Evolutionary conservation across 257 asterid species (phyloP).

Genomic region (Solanum pinnatisectum): DNA sequence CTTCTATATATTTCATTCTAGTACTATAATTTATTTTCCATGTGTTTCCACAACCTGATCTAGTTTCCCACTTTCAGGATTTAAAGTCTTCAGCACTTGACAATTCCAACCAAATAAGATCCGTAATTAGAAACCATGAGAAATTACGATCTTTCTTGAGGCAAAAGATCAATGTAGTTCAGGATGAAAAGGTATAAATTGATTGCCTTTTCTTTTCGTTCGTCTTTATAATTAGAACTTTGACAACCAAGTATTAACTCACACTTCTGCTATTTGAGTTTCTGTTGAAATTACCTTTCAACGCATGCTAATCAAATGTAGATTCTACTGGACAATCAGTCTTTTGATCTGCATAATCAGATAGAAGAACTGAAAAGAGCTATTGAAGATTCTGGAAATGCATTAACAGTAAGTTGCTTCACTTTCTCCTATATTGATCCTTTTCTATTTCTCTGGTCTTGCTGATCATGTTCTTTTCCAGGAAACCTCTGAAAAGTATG

Average conservation of each 20-base stretch:
- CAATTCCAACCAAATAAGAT: constrained; percentile 36
- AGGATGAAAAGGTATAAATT: constrained; percentile 60
- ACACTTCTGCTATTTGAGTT: constrained; percentile 9
- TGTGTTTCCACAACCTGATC: background rate
- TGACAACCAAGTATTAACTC: background rate
- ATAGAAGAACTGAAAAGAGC: constrained; percentile 40
- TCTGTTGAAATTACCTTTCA: background rate
- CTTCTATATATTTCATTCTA: background rate
- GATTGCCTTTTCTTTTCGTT: background rate
- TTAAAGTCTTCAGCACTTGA: constrained; percentile 42
- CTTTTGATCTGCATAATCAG: constrained; percentile 44
- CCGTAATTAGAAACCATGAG: constrained; percentile 32
- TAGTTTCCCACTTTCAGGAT: constrained; percentile 39
- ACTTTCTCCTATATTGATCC: background rate
- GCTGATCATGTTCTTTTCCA: constrained; percentile 23
- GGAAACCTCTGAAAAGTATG: constrained; percentile 53
- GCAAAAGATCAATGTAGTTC: constrained; percentile 44
- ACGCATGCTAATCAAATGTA: constrained; percentile 19
- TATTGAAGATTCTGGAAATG: constrained; percentile 40
- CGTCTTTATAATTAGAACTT: background rate
- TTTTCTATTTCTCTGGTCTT: constrained; percentile 1
- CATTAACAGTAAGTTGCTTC: constrained; percentile 31
- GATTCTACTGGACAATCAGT: constrained; percentile 45
- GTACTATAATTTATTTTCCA: background rate
- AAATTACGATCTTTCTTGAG: constrained; percentile 41